phyloP scores from a whole-genome alignment of 306 rosid genomes.

The Ceratonia siliqua region DNA sequence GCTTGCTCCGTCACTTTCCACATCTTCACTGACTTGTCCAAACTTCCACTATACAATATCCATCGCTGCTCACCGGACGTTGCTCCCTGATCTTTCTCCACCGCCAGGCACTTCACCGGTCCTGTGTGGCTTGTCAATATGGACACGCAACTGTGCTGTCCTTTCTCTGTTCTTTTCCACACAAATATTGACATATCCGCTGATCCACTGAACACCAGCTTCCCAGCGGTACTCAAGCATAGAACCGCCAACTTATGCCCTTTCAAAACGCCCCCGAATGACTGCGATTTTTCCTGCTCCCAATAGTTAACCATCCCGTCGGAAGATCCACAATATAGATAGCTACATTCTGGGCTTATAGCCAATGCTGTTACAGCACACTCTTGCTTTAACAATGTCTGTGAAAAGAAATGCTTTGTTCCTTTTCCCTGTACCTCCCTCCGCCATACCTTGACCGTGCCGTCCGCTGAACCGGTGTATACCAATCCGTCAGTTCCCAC shows the following conservation, averaged over 20 bases:
- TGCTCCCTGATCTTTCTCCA: constrained; percentile 52
- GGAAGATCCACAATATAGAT: constrained; percentile 69
- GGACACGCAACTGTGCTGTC: constrained; percentile 51
- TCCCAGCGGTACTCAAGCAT: constrained; percentile 67
- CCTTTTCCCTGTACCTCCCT: constrained; percentile 80
- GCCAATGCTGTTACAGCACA: constrained; percentile 77
- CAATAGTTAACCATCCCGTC: constrained; percentile 78
- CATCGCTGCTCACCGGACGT: constrained; percentile 42
- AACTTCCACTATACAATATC: constrained; percentile 87
- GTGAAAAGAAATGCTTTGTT: constrained; percentile 80
- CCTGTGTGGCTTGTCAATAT: constrained; percentile 71
- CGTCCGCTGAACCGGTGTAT: constrained; percentile 86
- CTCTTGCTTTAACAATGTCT: constrained; percentile 71
- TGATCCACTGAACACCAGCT: constrained; percentile 70
- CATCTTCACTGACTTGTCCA: constrained; percentile 91
- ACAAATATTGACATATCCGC: constrained; percentile 87
- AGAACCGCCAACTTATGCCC: constrained; percentile 79
- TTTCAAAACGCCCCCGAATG: constrained; percentile 57
- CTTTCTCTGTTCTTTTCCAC: constrained; percentile 53
- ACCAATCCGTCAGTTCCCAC: constrained; percentile 61
- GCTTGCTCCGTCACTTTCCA: constrained; percentile 70
- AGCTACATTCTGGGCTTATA: constrained; percentile 40
- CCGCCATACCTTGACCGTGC: constrained; percentile 81
- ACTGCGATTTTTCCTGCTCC: constrained; percentile 52
- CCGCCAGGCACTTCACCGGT: constrained; percentile 87